Evolutionary conservation across 148 eudicot species (phyloP).

Genomic region (Persicaria tinctoria): DNA sequence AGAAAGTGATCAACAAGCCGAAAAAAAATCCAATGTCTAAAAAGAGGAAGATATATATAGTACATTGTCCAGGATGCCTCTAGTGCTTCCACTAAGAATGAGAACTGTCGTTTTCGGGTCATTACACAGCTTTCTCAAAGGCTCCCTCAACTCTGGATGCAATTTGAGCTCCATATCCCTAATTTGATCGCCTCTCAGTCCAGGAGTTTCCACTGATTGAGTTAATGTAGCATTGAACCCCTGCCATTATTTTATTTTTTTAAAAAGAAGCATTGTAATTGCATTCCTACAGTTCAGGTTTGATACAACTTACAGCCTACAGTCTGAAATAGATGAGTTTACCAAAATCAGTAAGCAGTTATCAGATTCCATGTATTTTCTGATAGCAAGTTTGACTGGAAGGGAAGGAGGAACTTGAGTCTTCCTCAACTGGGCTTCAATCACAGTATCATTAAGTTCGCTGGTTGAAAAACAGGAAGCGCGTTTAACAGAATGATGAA

Average conservation of each 20-base stretch:
- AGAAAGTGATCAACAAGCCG: not conserved
- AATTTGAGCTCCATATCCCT: constrained; percentile 58
- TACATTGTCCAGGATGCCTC: constrained; percentile 59
- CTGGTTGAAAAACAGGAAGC: constrained; percentile 20
- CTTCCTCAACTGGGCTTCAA: constrained; percentile 53
- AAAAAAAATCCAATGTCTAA: not conserved
- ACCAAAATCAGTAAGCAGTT: constrained; percentile 70
- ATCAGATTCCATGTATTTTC: constrained; percentile 33
- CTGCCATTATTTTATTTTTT: constrained; percentile 28
- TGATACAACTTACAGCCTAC: not conserved
- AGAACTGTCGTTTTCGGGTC: constrained; percentile 59
- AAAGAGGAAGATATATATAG: not conserved
- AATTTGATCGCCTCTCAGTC: constrained; percentile 48
- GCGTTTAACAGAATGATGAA: not conserved
- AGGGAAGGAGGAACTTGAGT: constrained; percentile 56
- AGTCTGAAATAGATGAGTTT: not conserved
- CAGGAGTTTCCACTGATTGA: constrained; percentile 38
- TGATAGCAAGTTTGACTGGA: constrained; percentile 33
- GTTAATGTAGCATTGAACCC: constrained; percentile 80
- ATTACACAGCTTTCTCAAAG: constrained; percentile 43
- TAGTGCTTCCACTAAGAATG: constrained; percentile 62
- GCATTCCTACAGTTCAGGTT: not conserved
- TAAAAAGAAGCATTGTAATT: not conserved
- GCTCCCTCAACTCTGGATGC: constrained; percentile 49
- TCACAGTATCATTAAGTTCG: constrained; percentile 62